Evolutionary conservation across 768 basidiomycete genomes (phyloP).

Genomic region (Infundibulicybe gibba): DNA sequence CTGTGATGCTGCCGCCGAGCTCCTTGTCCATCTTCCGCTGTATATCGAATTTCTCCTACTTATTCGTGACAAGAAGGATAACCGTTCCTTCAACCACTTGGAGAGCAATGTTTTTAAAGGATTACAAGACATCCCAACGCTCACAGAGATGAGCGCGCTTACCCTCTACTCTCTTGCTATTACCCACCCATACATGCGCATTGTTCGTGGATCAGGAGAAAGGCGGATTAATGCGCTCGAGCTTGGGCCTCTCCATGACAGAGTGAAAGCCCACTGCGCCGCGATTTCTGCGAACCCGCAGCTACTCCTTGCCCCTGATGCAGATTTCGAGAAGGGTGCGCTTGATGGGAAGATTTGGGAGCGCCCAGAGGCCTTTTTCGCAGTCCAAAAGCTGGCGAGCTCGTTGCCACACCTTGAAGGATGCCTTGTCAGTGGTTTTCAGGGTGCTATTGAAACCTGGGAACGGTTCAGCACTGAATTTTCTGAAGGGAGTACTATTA

Average conservation of each 20-base stretch:
- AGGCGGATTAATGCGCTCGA: conserved; percentile 17
- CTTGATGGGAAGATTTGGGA: conserved; percentile 20
- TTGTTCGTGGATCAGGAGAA: conserved; percentile 9
- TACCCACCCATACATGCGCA: conserved; percentile 21
- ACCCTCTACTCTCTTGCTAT: conserved; percentile 18
- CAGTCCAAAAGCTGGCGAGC: conserved; percentile 4
- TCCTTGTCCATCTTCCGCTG: conserved; percentile 17
- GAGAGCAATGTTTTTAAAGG: conserved; percentile 25
- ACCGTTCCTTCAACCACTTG: conserved; percentile 24
- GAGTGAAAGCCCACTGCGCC: conserved; percentile 9
- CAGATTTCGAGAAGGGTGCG: conserved; percentile 4
- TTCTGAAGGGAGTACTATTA: conserved; percentile 8
- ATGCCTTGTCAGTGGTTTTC: conserved; percentile 17
- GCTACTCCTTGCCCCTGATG: conserved; percentile 12
- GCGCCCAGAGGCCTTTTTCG: conserved; percentile 12
- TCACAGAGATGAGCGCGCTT: conserved; percentile 22
- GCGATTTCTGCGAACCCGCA: conserved; percentile 14
- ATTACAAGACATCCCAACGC: conserved; percentile 18
- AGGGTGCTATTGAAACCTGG: conserved; percentile 18
- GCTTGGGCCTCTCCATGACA: conserved; percentile 17
- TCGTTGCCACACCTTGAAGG: conserved; percentile 12
- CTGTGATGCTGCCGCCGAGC: conserved; percentile 18
- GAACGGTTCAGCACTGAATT: conserved; percentile 16
- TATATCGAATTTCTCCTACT: conserved; percentile 21
- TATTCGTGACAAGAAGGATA: conserved; percentile 24